Evolutionary conservation across 2,329 filamentous ascomycete species (phyloP).

Genomic region (Knoxdaviesia capensis): DNA sequence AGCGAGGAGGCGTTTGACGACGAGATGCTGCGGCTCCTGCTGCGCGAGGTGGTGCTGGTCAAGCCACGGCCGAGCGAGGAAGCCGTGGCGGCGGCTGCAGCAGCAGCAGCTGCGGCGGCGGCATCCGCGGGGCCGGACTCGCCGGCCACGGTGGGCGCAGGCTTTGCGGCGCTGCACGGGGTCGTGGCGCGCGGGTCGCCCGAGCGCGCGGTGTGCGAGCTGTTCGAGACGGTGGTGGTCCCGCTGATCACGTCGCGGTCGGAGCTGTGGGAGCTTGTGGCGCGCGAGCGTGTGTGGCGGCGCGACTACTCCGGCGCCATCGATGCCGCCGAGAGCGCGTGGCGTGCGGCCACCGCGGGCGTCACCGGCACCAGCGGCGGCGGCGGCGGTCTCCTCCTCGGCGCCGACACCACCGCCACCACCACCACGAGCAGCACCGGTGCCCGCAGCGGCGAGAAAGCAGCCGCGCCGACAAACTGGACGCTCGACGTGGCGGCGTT

Average conservation of each 20-base stretch:
- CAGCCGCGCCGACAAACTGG: conserved; percentile 13
- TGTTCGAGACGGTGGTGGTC: conserved; percentile 55
- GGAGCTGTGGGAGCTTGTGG: conserved; percentile 57
- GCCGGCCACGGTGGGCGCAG: neutral
- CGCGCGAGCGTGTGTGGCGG: conserved; percentile 54
- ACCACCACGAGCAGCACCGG: conserved; percentile 7
- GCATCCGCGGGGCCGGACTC: conserved; percentile 7
- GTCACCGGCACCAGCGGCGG: conserved; percentile 26
- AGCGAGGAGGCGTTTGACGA: conserved; percentile 64
- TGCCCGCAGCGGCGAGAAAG: conserved; percentile 1
- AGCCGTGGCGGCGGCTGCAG: conserved; percentile 14
- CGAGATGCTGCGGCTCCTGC: conserved; percentile 48
- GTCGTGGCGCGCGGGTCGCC: conserved; percentile 31
- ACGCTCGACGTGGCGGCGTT: conserved; percentile 41
- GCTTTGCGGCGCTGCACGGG: too few relatives aligned
- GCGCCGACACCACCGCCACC: conserved; percentile 11
- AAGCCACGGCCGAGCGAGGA: conserved; percentile 15
- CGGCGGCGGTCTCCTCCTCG: conserved; percentile 22
- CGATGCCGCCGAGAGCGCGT: conserved; percentile 74
- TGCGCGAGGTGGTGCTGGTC: conserved; percentile 45
- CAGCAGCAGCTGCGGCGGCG: too few relatives aligned
- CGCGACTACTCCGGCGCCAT: conserved; percentile 51
- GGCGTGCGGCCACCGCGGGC: conserved; percentile 63
- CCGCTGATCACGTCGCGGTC: conserved; percentile 70
- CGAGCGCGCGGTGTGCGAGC: conserved; percentile 41